phyloP scores from a whole-genome alignment of 208 protist genomes.

The Trypanosoma caninum region DNA sequence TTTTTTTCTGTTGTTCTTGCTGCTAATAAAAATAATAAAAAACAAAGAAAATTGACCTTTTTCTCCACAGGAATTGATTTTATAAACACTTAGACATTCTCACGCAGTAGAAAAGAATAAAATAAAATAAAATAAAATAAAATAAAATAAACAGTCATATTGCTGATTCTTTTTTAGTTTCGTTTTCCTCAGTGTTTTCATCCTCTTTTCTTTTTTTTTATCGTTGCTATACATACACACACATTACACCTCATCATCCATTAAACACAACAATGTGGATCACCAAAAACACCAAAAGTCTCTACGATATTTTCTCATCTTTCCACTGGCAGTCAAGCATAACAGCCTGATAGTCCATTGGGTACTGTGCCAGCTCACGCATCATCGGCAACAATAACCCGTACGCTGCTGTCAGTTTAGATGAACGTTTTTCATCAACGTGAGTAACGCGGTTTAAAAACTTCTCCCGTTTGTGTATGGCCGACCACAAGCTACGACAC shows the following conservation, averaged over 20 bases:
- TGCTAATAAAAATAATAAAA: too few relatives aligned
- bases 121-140: constrained; percentile 11
- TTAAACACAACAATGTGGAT: constrained; percentile 4
- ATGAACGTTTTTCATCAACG: not conserved
- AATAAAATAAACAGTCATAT: too few relatives aligned
- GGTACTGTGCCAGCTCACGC: constrained; percentile 52
- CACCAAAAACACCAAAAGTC: constrained; percentile 6
- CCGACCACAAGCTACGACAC: constrained; percentile 39
- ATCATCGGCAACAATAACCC: constrained; percentile 56
- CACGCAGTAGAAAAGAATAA: constrained; percentile 5
- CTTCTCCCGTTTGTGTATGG: constrained; percentile 20
- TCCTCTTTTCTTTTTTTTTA: too few relatives aligned
- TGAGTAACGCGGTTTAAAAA: not conserved
- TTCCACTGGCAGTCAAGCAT: constrained; percentile 7
- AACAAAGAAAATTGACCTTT: too few relatives aligned
- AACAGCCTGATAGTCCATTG: constrained; percentile 45
- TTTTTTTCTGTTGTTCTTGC: not conserved
- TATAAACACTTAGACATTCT: not conserved
- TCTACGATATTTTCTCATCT: constrained; percentile 3
- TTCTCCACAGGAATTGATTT: not conserved
- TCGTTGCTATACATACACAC: too few relatives aligned
- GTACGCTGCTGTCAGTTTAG: constrained; percentile 12
- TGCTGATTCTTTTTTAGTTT: too few relatives aligned
- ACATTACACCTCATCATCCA: not conserved
- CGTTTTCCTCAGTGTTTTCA: too few relatives aligned